These are phyloP conservation scores for Agrocybe pediades DNA, from an alignment of 768 basidiomycete genomes.

Conservation along the genomic window DNA sequence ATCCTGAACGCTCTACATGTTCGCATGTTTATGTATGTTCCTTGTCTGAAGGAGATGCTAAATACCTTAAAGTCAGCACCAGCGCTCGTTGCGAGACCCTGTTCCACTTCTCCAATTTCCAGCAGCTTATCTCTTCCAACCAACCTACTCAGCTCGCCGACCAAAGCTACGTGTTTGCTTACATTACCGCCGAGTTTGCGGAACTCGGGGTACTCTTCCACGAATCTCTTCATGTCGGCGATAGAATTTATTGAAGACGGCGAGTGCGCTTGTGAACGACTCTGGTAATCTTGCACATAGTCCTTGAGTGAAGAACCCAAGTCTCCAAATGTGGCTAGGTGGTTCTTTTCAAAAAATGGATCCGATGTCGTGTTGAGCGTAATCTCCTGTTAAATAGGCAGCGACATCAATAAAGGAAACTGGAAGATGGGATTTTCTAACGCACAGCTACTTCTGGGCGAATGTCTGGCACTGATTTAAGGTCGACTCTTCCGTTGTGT, in stretches of 20 bases:
- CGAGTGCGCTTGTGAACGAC: slow-evolving; percentile 73
- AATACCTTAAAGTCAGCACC: slow-evolving; percentile 85
- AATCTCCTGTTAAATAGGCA: slow-evolving; percentile 66
- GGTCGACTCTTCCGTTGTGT: slow-evolving; percentile 89
- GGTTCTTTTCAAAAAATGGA: slow-evolving; percentile 90
- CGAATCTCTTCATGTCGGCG: slow-evolving; percentile 94
- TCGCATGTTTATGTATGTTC: background rate
- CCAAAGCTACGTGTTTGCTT: slow-evolving; percentile 96
- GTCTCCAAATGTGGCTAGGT: slow-evolving; percentile 94
- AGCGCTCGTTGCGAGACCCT: slow-evolving; percentile 90
- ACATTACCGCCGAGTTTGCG: slow-evolving; percentile 96
- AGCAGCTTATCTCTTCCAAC: slow-evolving; percentile 86
- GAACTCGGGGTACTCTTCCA: slow-evolving; percentile 99
- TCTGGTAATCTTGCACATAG: slow-evolving; percentile 94
- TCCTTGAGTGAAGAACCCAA: slow-evolving; percentile 88
- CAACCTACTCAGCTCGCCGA: slow-evolving; percentile 92
- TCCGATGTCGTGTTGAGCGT: slow-evolving; percentile 91
- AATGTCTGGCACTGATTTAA: slow-evolving; percentile 83
- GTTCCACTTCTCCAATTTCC: slow-evolving; percentile 93
- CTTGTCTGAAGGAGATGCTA: background rate
- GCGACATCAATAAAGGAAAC: slow-evolving; percentile 3
- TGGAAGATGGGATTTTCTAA: slow-evolving; percentile 7
- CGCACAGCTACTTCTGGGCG: slow-evolving; percentile 81
- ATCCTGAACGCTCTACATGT: slow-evolving; percentile 75
- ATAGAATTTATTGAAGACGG: slow-evolving; percentile 91